Percentiles rank a stretch among this genome's conserved stretches.
Conservation (phyloP, 306 rosid species). For the Fragaria iinumae region DNA sequence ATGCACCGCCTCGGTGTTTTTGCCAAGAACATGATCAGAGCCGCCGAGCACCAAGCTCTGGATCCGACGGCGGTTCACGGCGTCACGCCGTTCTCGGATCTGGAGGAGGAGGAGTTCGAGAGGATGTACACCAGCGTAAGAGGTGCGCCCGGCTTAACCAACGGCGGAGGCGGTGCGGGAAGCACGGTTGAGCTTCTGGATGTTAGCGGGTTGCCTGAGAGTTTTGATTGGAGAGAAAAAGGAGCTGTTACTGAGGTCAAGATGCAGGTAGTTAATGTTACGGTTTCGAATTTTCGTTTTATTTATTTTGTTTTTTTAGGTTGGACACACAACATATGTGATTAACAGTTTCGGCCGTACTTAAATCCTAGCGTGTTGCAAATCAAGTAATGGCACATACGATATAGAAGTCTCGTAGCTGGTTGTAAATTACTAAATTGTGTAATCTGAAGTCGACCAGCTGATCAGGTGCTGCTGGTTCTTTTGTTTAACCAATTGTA, state of each 20-base stretch:
- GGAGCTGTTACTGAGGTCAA: constrained; percentile 90
- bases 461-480: background rate
- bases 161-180: background rate
- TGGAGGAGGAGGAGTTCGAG: constrained; percentile 67
- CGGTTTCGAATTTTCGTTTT: background rate
- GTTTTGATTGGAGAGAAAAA: constrained; percentile 85
- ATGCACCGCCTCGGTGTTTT: constrained; percentile 67
- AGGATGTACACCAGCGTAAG: constrained; percentile 50
- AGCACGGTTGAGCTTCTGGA: constrained; percentile 29
- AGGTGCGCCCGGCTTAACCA: constrained; percentile 24
- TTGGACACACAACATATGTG: background rate
- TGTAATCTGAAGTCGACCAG: background rate
- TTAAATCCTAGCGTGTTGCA: background rate
- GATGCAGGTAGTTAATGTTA: constrained; percentile 48
- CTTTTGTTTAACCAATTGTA: too few relatives aligned
- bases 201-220: constrained; percentile 61
- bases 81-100: constrained; percentile 76
- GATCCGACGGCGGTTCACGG: constrained; percentile 90
- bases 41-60: constrained; percentile 68
- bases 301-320: background rate
- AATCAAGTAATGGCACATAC: too few relatives aligned
- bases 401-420: too few relatives aligned
- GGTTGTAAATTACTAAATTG: too few relatives aligned
- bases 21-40: constrained; percentile 56
- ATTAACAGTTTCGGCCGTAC: background rate